These are phyloP conservation scores for Claviceps purpurea DNA, from an alignment of 2,329 filamentous ascomycete species.

Conservation along the genomic window DNA sequence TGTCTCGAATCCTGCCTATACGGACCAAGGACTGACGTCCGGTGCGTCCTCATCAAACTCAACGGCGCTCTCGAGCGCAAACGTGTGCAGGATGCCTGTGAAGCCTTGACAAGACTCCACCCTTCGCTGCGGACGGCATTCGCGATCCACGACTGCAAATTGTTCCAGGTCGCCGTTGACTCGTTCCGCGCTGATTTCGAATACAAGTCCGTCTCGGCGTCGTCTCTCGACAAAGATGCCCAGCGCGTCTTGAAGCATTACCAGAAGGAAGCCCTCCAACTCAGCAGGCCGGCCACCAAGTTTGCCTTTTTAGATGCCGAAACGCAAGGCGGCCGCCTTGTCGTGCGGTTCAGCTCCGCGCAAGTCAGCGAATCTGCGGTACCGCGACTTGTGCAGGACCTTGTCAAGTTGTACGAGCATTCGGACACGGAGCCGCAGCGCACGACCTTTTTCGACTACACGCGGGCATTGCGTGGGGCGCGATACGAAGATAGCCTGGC, in stretches of 20 bases:
- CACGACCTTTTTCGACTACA: conserved; percentile 35
- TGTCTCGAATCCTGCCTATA: conserved; percentile 35
- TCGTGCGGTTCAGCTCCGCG: conserved; percentile 34
- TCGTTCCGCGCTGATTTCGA: conserved; percentile 30
- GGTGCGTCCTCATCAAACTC: conserved; percentile 35
- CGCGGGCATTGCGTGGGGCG: conserved; percentile 25
- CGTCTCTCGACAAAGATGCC: conserved; percentile 24
- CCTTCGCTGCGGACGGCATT: conserved; percentile 43
- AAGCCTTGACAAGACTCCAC: conserved; percentile 29
- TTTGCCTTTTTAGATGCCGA: conserved; percentile 37
- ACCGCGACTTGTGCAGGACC: conserved; percentile 32
- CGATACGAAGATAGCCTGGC: conserved; percentile 25
- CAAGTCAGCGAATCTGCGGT: conserved; percentile 36
- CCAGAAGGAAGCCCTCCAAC: conserved; percentile 25
- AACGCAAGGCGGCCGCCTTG: conserved; percentile 32
- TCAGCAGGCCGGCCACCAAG: conserved; percentile 31
- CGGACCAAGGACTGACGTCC: conserved; percentile 28
- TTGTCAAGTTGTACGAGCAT: conserved; percentile 31
- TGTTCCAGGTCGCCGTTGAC: conserved; percentile 35
- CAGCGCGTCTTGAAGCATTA: conserved; percentile 31
- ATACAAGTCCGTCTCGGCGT: conserved; percentile 26
- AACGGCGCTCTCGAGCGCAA: conserved; percentile 27
- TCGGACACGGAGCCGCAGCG: conserved; percentile 19
- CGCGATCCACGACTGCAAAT: conserved; percentile 28
- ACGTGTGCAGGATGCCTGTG: conserved; percentile 33